phyloP scores from a whole-genome alignment of 2,329 filamentous ascomycete species.

The Trichophyton rubrum region DNA sequence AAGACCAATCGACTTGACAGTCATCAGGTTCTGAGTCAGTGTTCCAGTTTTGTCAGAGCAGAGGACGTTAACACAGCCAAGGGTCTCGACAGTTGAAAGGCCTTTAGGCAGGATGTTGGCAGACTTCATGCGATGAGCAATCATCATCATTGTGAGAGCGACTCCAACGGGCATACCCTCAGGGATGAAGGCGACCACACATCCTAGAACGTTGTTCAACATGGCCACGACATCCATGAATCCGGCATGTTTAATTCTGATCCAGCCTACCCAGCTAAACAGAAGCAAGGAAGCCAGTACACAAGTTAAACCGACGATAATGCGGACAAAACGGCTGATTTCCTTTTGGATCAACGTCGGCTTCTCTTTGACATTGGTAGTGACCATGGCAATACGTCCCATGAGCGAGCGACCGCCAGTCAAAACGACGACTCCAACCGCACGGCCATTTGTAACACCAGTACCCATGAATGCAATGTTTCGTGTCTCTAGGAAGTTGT shows the following conservation, averaged over 20 bases:
- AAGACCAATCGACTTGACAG: conserved; percentile 50
- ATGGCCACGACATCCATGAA: conserved; percentile 62
- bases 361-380: conserved; percentile 54
- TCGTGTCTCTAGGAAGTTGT: conserved; percentile 64
- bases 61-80: conserved; percentile 59
- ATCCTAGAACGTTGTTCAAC: conserved; percentile 60
- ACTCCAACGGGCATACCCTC: conserved; percentile 61
- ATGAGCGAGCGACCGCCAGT: conserved; percentile 65
- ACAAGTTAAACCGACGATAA: conserved; percentile 51
- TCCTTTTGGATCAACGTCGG: conserved; percentile 61
- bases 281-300: conserved; percentile 3
- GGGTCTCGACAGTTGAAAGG: conserved; percentile 63
- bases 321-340: conserved; percentile 56
- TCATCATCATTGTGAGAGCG: conserved; percentile 60
- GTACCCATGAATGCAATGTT: conserved; percentile 70
- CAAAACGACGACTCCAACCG: conserved; percentile 54
- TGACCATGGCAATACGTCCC: conserved; percentile 60
- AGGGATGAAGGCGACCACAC: conserved; percentile 64
- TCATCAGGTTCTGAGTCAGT: conserved; percentile 43
- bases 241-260: conserved; percentile 51
- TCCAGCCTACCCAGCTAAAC: conserved; percentile 49
- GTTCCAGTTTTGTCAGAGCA: conserved; percentile 64
- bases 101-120: conserved; percentile 71
- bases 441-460: conserved; percentile 58
- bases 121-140: conserved; percentile 62